Evolutionary conservation across 768 basidiomycete genomes (phyloP).

Genomic region (Podaxis rugospora): DNA sequence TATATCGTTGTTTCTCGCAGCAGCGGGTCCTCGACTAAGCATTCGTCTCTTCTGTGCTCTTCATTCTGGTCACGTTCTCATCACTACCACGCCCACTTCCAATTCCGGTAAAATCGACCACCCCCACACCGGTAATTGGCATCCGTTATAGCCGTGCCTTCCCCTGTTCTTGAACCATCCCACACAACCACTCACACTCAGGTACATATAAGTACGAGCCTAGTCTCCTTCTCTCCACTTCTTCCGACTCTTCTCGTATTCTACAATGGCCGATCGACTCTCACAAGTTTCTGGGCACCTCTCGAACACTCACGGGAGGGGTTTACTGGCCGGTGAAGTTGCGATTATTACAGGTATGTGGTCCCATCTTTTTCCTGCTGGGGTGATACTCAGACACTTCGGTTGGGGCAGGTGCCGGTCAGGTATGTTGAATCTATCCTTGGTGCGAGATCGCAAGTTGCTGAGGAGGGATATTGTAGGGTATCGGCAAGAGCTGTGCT

Average conservation of each 20-base stretch:
- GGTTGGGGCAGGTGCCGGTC: constrained; percentile 58
- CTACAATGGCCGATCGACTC: constrained; percentile 51
- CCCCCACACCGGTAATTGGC: not conserved
- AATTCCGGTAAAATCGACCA: not conserved
- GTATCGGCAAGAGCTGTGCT: constrained; percentile 74
- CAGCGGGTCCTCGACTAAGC: no score
- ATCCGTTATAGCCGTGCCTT: not conserved
- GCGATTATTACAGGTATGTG: constrained; percentile 81
- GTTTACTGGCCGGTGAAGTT: constrained; percentile 71
- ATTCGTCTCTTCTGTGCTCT: no score
- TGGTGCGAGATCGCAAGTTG: not conserved
- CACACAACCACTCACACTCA: not conserved
- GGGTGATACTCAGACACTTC: not conserved
- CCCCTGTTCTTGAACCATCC: not conserved
- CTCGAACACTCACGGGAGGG: constrained; percentile 46
- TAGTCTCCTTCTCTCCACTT: not conserved
- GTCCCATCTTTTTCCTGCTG: not conserved
- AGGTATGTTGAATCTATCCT: constrained; percentile 36
- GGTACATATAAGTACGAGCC: not conserved
- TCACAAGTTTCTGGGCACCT: constrained; percentile 71
- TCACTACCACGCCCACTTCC: not conserved
- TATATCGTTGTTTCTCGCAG: no score
- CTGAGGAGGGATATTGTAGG: constrained; percentile 34
- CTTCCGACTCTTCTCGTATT: not conserved
- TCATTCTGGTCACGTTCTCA: no score